These are phyloP conservation scores for Eremochloa ophiuroides DNA, from an alignment of 176 grass and related monocot genomes.

Conservation along the genomic window DNA sequence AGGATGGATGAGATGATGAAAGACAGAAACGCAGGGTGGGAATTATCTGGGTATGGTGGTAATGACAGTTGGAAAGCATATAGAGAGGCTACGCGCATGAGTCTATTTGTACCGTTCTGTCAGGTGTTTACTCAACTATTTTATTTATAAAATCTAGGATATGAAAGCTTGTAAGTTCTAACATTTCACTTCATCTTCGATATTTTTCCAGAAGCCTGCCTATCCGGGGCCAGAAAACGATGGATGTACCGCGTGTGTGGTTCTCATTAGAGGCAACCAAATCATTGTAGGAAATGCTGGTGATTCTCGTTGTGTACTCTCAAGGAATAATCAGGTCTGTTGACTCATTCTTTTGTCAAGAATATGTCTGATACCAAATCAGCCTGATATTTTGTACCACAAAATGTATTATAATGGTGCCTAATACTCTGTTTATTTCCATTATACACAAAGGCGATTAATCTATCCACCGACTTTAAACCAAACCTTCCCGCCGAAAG, in stretches of 20 bases:
- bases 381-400: constrained; percentile 5
- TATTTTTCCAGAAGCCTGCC: constrained; percentile 12
- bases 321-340: constrained; percentile 30
- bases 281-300: constrained; percentile 55
- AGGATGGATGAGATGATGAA: constrained; percentile 43
- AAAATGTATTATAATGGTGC: constrained; percentile 5
- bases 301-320: constrained; percentile 47
- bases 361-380: neutral
- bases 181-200: constrained; percentile 4
- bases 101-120: neutral
- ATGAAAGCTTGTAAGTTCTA: neutral
- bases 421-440: constrained; percentile 8
- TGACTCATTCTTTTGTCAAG: constrained; percentile 3
- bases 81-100: neutral
- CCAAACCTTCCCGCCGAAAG: constrained; percentile 10
- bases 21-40: neutral
- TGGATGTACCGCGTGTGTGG: constrained; percentile 42
- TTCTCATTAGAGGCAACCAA: constrained; percentile 36
- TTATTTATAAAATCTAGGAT: neutral
- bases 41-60: constrained; percentile 21
- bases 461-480: constrained; percentile 36
- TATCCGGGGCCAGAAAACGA: constrained; percentile 11
- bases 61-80: neutral
- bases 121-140: constrained; percentile 30
- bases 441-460: constrained; percentile 9